phyloP scores from a whole-genome alignment of 495 filamentous ascomycete genomes.

The Viridothelium virens region DNA sequence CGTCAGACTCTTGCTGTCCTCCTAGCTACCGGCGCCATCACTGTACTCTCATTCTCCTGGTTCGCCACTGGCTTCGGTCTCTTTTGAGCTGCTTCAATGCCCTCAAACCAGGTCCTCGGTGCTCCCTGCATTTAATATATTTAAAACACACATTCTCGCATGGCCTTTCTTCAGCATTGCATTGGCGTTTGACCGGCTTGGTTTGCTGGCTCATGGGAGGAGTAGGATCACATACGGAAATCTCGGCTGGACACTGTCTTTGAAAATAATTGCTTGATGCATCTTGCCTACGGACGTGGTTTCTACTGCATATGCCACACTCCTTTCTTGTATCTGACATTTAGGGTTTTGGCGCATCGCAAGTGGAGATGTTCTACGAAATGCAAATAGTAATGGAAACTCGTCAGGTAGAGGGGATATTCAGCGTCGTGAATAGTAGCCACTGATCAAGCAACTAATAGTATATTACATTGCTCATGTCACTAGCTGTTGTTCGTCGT shows the following conservation, averaged over 20 bases:
- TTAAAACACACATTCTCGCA: neutral
- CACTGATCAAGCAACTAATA: neutral
- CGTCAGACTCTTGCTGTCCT: constrained; percentile 59
- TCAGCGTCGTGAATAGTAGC: neutral
- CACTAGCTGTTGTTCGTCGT: no score
- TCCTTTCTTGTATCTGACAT: constrained; percentile 10
- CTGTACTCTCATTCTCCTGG: constrained; percentile 77
- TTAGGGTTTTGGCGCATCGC: neutral
- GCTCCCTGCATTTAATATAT: neutral
- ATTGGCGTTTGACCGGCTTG: neutral
- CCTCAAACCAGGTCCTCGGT: neutral
- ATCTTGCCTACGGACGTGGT: neutral
- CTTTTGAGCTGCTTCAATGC: constrained; percentile 35
- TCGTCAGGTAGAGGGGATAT: neutral
- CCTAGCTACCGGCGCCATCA: constrained; percentile 63
- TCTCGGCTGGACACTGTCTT: no score
- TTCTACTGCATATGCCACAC: constrained; percentile 3
- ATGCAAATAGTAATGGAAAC: neutral
- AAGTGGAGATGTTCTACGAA: no score
- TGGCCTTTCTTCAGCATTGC: neutral
- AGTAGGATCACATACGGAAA: neutral
- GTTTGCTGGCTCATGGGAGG: neutral
- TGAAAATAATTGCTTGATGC: neutral
- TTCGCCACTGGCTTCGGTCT: constrained; percentile 64
- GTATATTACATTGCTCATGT: no score